Conservation (phyloP, 345 rosid genomes). For the Gossypium herbaceum region DNA sequence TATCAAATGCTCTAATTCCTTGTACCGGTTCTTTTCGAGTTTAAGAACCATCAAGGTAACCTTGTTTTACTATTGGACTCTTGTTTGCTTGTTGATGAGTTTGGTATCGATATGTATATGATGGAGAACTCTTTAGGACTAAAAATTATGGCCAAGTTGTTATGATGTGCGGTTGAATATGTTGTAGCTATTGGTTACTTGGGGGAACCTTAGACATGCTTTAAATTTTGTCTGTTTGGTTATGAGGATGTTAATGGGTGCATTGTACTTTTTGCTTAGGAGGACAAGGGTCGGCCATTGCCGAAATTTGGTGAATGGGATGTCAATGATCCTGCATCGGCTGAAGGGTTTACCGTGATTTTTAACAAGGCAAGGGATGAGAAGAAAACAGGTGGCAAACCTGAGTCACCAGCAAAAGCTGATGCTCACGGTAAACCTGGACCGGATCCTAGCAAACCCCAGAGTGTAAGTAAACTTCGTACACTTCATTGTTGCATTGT, state of each 20-base stretch:
- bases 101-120: background rate
- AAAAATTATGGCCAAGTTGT: background rate
- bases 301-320: conserved; percentile 99
- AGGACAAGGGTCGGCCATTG: conserved; percentile 78
- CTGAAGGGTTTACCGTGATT: conserved; percentile 92
- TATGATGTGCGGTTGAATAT: background rate
- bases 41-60: background rate
- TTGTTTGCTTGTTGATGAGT: background rate
- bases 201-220: background rate
- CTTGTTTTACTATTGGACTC: background rate
- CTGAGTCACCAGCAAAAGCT: conserved; percentile 47
- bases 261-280: conserved; percentile 16
- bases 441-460: conserved; percentile 65
- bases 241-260: conserved; percentile 4
- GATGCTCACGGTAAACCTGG: conserved; percentile 48
- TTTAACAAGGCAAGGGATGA: conserved; percentile 94
- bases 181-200: background rate
- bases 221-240: background rate
- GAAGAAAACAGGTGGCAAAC: conserved; percentile 77
- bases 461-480: conserved; percentile 52
- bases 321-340: conserved; percentile 84
- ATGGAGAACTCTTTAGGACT: background rate
- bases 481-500: no score
- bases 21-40: background rate
- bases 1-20: background rate